phyloP scores from a whole-genome alignment of 495 filamentous ascomycete genomes.

The Tuber calosporum region DNA sequence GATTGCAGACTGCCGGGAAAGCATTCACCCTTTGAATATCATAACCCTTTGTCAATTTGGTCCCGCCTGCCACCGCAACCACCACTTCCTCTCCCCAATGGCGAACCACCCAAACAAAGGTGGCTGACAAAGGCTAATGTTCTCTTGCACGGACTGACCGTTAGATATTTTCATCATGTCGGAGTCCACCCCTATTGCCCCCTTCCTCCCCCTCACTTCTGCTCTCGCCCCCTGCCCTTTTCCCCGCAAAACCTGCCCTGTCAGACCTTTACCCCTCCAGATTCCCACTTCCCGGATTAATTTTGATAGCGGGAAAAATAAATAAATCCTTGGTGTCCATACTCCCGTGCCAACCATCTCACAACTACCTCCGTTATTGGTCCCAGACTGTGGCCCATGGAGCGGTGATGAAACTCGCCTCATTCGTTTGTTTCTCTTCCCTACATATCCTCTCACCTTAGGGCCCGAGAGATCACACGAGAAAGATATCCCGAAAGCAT shows the following conservation, averaged over 20 bases:
- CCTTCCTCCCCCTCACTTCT: background rate
- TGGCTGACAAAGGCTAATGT: conserved; percentile 2
- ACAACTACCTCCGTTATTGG: conserved; percentile 4
- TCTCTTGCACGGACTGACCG: background rate
- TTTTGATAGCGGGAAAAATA: conserved; percentile 8
- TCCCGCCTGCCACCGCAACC: background rate
- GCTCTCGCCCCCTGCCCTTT: background rate
- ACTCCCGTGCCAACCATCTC: background rate
- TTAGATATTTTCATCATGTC: background rate
- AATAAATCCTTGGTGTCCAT: background rate
- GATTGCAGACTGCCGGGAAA: background rate
- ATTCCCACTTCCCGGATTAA: background rate
- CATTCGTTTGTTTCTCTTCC: conserved; percentile 6
- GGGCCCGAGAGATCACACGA: conserved; percentile 3
- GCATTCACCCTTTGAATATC: too few species aligned
- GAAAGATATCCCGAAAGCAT: background rate
- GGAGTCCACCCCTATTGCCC: background rate
- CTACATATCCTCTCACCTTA: conserved; percentile 21
- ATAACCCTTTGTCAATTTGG: conserved; percentile 4
- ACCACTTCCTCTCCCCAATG: background rate
- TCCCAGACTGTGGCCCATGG: background rate
- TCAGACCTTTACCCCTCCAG: background rate
- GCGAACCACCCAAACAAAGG: background rate
- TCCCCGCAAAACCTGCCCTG: background rate
- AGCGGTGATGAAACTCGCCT: conserved; percentile 30